phyloP scores from a whole-genome alignment of 1,284 basidiomycete genomes.

The Sporisorium sorghi region DNA sequence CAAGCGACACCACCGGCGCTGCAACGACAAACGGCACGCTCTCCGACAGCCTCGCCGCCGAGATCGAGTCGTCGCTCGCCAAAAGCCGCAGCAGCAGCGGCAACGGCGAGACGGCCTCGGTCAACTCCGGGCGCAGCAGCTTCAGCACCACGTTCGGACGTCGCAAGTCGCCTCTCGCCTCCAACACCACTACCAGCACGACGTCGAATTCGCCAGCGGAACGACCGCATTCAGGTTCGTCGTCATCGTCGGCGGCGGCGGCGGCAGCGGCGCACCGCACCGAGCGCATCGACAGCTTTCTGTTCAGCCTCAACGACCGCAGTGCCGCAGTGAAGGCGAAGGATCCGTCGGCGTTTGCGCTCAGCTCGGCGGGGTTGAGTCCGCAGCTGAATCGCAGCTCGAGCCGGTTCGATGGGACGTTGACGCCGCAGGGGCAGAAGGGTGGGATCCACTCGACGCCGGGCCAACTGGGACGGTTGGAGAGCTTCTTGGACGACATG shows the following conservation, averaged over 20 bases:
- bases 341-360: slow-evolving; percentile 32
- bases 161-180: slow-evolving; percentile 24
- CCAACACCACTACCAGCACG: no score
- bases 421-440: not conserved
- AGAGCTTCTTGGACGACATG: slow-evolving; percentile 51
- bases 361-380: slow-evolving; percentile 7
- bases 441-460: slow-evolving; percentile 15
- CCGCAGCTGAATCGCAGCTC: not conserved
- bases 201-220: not conserved
- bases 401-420: not conserved
- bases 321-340: slow-evolving; percentile 4
- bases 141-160: slow-evolving; percentile 53
- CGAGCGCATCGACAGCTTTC: slow-evolving; percentile 49
- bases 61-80: slow-evolving; percentile 39
- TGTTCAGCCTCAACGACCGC: slow-evolving; percentile 45
- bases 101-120: slow-evolving; percentile 22
- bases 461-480: slow-evolving; percentile 38
- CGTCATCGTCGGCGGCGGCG: not conserved
- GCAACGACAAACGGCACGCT: slow-evolving; percentile 1
- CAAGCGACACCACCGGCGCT: not conserved
- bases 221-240: not conserved
- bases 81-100: slow-evolving; percentile 11
- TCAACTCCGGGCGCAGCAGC: slow-evolving; percentile 21
- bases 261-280: no score
- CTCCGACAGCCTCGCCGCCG: slow-evolving; percentile 27